Evolutionary conservation across 768 basidiomycete species (phyloP), one percentile per base, ranked within the genome.

Genomic region (Agrocybe praecox): DNA sequence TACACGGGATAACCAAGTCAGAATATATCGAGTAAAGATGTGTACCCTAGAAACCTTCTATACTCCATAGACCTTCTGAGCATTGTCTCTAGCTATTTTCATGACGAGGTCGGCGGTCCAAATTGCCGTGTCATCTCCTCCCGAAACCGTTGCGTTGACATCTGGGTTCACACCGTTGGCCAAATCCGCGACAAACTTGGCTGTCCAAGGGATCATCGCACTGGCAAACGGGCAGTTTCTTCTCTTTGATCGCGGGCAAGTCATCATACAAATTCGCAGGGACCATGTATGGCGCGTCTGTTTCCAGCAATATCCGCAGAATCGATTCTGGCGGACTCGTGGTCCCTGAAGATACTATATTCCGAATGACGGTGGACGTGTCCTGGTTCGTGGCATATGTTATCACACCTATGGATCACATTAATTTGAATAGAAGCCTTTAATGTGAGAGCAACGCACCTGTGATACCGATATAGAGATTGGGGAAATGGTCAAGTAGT

Each of bases 211-310:
- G 1, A 94, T 81, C 89, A 94, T 92, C 0, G 84, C 90, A 0
- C 84, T 84, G 91, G 53, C 81, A 90, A 8, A 94, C 67, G 0
- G 92, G 88, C 0, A 94, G 69, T 60, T 80, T 77, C 60, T 81
- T 82, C 2, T 86, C 85, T 61, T 84, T 85, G 19, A 80, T 69
- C 0, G 63, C 69, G 1, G 81, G 76, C 0, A 91, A 70, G 0
- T 85, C 75, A 2, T 72, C 67, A 64, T 91, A 92, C 17, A 94
- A 68, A 56, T 89, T 94, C 0, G 83, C 75, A 0, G 93, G 93
- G 0, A 89, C 80, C 93, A 95, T 94, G 73, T 81, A 95, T 0
- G 93, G 93, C 2, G 91, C 92, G 61, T 95, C 93, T 0, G 93
- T 93, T 70, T 95, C 93, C 2, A 94, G 78, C 0, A 94, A 69